Base-by-base conservation (phyloP, 257 asterid genomes). In the Fraxinus pennsylvanica region DNA sequence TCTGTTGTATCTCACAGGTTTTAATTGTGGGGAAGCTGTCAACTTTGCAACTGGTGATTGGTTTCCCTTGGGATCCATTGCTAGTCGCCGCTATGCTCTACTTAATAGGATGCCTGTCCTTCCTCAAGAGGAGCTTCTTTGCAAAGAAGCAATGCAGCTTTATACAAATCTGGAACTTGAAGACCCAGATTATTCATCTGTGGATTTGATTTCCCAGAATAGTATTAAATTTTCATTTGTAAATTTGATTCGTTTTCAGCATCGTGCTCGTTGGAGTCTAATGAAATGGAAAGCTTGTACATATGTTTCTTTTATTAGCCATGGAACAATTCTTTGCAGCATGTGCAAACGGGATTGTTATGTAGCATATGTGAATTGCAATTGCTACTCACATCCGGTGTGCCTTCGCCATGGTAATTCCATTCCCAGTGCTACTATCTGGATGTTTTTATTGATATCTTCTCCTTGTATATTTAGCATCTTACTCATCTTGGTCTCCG, bases 11-110 rank as follows among this genome's bases (percentile, higher is more conserved):
- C 57, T 70, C 33, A 67, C 87, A 95, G 99, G 99, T 81, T 95
- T 95, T 83, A 93, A 92, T 81, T 95, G 99, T 77, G 99, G 98
- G 17, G 99, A 93, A 84, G 99, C 99, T 74, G 99, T 95, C 25
- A 95, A 95, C 88, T 95, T 95, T 83, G 98, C 99, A 71, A 85
- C 86, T 59, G 98, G 96, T 9, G 97, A 95, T 86, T 95, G 98
- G 99, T 93, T 95, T 88, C 94, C 97, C 5, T 78, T 95, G 85
- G 98, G 98, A 72, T 87, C 91, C 76, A 83, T 95, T 74, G 96
- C 97, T 32, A 90, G 99, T 84, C 88, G 91, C 69, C 99, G 99
- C 70, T 95, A 95, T 82, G 95, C 99, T 77, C 83, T 87, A 76
- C 96, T 93, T 38, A 90, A 88, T 79, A 87, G 96, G 89, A 78